Evolutionary conservation across 331 rosid genomes (phyloP).

Genomic region (Erythrophleum ivorense): DNA sequence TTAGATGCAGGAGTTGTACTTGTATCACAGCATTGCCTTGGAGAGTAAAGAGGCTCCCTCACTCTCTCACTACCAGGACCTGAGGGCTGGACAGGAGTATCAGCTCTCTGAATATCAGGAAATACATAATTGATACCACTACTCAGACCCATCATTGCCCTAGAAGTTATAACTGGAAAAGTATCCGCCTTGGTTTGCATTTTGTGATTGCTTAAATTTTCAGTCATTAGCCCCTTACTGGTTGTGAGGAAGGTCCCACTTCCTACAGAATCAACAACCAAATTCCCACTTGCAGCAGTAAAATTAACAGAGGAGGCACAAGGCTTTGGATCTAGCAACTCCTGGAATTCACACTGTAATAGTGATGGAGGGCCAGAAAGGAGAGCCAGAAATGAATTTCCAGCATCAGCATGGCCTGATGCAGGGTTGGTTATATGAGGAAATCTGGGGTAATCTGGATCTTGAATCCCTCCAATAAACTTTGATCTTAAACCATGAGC

Average conservation of each 20-base stretch:
- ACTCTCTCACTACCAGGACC: slow-evolving; percentile 48
- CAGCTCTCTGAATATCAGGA: slow-evolving; percentile 49
- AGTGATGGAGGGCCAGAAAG: slow-evolving; percentile 53
- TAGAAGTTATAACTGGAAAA: slow-evolving; percentile 42
- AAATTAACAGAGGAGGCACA: slow-evolving; percentile 35
- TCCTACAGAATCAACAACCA: slow-evolving; percentile 43
- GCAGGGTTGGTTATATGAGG: slow-evolving; percentile 42
- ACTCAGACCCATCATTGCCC: slow-evolving; percentile 44
- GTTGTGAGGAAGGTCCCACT: slow-evolving; percentile 42
- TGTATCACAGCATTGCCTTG: slow-evolving; percentile 41
- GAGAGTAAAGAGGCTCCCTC: slow-evolving; percentile 40
- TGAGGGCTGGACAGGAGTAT: slow-evolving; percentile 34
- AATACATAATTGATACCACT: slow-evolving; percentile 42
- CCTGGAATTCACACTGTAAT: slow-evolving; percentile 52
- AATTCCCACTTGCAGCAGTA: slow-evolving; percentile 38
- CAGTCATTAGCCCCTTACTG: slow-evolving; percentile 41
- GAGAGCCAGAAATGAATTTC: slow-evolving; percentile 56
- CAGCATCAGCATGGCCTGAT: slow-evolving; percentile 41
- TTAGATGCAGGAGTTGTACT: slow-evolving; percentile 35
- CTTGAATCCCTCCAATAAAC: slow-evolving; percentile 52
- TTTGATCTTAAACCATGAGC: slow-evolving; percentile 46
- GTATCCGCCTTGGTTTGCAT: slow-evolving; percentile 42
- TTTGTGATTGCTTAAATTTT: slow-evolving; percentile 42
- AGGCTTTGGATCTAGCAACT: slow-evolving; percentile 45
- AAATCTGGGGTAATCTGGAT: slow-evolving; percentile 39